Evolutionary conservation across 352 stramenopile species (phyloP), one percentile per base, ranked within the genome.

Genomic region (Pythium sukuiense): DNA sequence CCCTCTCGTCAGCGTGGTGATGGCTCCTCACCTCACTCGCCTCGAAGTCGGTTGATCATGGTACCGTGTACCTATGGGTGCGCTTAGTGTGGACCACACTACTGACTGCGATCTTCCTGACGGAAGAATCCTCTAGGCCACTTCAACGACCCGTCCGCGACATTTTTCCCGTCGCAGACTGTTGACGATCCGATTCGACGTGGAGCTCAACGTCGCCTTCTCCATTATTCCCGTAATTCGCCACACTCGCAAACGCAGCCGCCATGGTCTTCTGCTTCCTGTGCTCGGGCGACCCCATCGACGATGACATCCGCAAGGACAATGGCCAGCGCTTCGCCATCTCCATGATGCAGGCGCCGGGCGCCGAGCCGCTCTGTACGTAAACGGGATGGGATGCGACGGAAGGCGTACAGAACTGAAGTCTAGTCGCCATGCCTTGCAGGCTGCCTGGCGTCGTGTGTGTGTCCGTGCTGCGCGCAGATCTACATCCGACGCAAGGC

Each of bases 401-500:
- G 37, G 20, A 24, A 24, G 20, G 20, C 20, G 20, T 24, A 24
- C 20, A 24, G 20, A 24, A 24, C 20, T 24, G 20, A 24, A 24
- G 20, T 24, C 24, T 27, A 18, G 20, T 8, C n/a, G 9, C 35
- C 35, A 39, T 45, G 1, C 2, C 37, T 6, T 20, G 14, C 55
- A 87, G 77, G 89, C 67, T 81, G 82, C 58, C 30, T 96, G 75
- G 80, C 68, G 54, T 76, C 85, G 50, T 93, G 85, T 32, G 59
- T 97, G 16, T 98, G 90, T 41, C 88, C 85, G 20, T 96, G 85
- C 65, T 97, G 92, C 72, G 89, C 84, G 59, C 91, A 98, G 68
- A 87, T 97, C 48, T 74, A 93, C 63, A 93, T 98, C 67, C 85
- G 94, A 7, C 82, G 94, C 68, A 97, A 93, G 84, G 93, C 81